These are phyloP conservation scores for Trichoderma sp. DNA, from an alignment of 2,329 filamentous ascomycete genomes.

Conservation along the genomic window DNA sequence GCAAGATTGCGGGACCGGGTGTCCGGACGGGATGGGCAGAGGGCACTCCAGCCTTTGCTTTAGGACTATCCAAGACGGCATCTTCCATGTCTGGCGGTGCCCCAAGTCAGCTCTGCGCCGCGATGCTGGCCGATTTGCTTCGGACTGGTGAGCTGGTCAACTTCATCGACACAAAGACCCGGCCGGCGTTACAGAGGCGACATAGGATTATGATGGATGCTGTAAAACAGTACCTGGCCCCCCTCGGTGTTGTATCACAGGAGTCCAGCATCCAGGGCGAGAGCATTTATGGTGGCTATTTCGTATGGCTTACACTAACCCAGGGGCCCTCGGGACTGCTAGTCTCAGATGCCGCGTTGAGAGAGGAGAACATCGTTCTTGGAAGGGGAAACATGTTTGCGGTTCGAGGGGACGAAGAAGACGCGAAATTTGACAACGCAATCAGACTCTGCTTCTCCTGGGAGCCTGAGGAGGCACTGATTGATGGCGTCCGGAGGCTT, in stretches of 20 bases:
- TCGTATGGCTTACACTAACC: slow-evolving; percentile 75
- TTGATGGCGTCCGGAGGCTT: slow-evolving; percentile 67
- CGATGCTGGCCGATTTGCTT: slow-evolving; percentile 53
- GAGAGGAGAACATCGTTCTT: slow-evolving; percentile 67
- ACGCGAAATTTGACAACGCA: slow-evolving; percentile 58
- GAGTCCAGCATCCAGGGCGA: slow-evolving; percentile 44
- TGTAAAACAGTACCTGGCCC: slow-evolving; percentile 60
- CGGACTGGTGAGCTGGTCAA: slow-evolving; percentile 45
- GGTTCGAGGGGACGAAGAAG: slow-evolving; percentile 58
- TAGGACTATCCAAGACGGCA: slow-evolving; percentile 56
- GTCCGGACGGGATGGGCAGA: slow-evolving; percentile 88
- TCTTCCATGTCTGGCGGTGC: slow-evolving; percentile 59
- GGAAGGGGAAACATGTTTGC: slow-evolving; percentile 71
- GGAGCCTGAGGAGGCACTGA: slow-evolving; percentile 66
- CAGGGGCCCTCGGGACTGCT: slow-evolving; percentile 50
- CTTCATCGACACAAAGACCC: slow-evolving; percentile 46
- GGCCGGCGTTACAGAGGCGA: slow-evolving; percentile 50
- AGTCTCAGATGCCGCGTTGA: slow-evolving; percentile 58
- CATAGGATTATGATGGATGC: slow-evolving; percentile 57
- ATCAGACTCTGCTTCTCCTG: slow-evolving; percentile 72
- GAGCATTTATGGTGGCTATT: slow-evolving; percentile 74
- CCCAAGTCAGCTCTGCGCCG: slow-evolving; percentile 57
- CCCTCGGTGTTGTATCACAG: slow-evolving; percentile 58
- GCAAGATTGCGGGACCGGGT: slow-evolving; percentile 82
- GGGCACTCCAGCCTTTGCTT: slow-evolving; percentile 57